These are phyloP conservation scores for Ilyonectria mors-panacis DNA, from an alignment of 2,329 filamentous ascomycete species.

Conservation along the genomic window DNA sequence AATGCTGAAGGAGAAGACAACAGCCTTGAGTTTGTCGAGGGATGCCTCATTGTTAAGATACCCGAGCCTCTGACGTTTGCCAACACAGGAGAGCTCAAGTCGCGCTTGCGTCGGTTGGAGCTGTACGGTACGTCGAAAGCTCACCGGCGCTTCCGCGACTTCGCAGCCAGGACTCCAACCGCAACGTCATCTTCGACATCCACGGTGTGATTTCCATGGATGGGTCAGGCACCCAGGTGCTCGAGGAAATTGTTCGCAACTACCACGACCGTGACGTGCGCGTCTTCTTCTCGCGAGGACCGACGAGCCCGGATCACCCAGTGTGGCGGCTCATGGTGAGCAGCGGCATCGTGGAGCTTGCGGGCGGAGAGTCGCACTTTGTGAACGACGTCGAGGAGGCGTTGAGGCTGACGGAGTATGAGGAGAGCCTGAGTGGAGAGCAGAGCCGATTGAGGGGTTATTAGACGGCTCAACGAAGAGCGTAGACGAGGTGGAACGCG, in stretches of 20 bases:
- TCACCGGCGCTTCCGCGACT: slow-evolving; percentile 88
- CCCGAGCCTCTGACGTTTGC: slow-evolving; percentile 97
- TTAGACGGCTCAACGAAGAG: neutral
- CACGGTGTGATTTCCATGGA: slow-evolving; percentile 97
- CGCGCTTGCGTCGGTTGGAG: slow-evolving; percentile 85
- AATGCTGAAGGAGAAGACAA: slow-evolving; percentile 84
- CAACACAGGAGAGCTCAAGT: slow-evolving; percentile 94
- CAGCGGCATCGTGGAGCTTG: slow-evolving; percentile 88
- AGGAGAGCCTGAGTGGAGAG: slow-evolving; percentile 63
- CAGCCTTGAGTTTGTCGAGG: slow-evolving; percentile 88
- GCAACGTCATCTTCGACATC: slow-evolving; percentile 96
- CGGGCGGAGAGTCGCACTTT: slow-evolving; percentile 84
- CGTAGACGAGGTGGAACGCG: neutral
- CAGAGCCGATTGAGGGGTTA: neutral
- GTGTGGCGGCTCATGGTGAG: slow-evolving; percentile 82
- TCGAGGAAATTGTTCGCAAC: slow-evolving; percentile 87
- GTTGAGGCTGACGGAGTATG: slow-evolving; percentile 82
- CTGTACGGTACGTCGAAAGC: slow-evolving; percentile 88
- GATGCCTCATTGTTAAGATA: slow-evolving; percentile 96
- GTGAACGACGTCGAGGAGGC: slow-evolving; percentile 89
- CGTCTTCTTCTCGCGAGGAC: slow-evolving; percentile 79
- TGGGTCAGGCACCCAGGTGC: slow-evolving; percentile 91
- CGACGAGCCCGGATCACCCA: slow-evolving; percentile 61
- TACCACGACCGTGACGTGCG: slow-evolving; percentile 84
- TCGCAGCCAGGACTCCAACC: slow-evolving; percentile 83